Percentiles rank a stretch among this genome's conserved stretches.
Conservation (phyloP, 2,329 filamentous ascomycete species). For the Cytospora schulzeri region DNA sequence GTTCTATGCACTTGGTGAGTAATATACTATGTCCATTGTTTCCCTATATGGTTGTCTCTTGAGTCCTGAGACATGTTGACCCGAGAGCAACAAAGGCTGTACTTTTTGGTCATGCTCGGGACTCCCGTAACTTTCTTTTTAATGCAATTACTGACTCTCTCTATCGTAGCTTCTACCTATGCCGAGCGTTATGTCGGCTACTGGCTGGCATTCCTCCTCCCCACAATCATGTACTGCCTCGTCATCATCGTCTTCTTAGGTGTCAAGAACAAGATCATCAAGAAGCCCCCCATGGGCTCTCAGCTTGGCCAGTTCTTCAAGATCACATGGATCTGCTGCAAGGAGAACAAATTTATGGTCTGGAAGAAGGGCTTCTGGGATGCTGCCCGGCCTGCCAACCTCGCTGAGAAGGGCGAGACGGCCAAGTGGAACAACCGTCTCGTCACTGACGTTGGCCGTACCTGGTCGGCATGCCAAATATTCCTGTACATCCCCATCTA, state of each 20-base stretch:
- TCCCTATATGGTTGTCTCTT: too few species aligned
- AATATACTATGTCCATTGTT: too few species aligned
- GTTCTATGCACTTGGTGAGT: constrained; percentile 55
- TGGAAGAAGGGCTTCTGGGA: constrained; percentile 61
- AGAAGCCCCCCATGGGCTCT: constrained; percentile 64
- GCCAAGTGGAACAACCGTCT: constrained; percentile 67
- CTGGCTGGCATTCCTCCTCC: constrained; percentile 65
- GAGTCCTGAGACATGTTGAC: too few species aligned
- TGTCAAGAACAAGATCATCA: constrained; percentile 59
- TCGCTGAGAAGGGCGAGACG: constrained; percentile 47
- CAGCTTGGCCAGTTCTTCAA: constrained; percentile 63
- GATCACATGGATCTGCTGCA: constrained; percentile 56
- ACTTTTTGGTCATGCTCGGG: too few species aligned
- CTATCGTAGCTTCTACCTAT: constrained; percentile 67
- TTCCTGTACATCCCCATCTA: constrained; percentile 46
- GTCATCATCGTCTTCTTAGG: constrained; percentile 60
- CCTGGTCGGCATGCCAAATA: constrained; percentile 43
- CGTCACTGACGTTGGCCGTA: constrained; percentile 66
- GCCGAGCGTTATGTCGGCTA: constrained; percentile 77
- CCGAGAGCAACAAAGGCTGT: too few species aligned
- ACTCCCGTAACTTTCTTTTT: too few species aligned
- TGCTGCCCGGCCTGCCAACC: constrained; percentile 56
- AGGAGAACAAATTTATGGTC: constrained; percentile 54
- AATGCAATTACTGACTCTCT: too few species aligned
- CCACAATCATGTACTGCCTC: constrained; percentile 56